Evolutionary conservation across 176 grass and related monocot genomes (phyloP), one percentile per base, ranked within the genome.

Genomic region (Musa acuminata): DNA sequence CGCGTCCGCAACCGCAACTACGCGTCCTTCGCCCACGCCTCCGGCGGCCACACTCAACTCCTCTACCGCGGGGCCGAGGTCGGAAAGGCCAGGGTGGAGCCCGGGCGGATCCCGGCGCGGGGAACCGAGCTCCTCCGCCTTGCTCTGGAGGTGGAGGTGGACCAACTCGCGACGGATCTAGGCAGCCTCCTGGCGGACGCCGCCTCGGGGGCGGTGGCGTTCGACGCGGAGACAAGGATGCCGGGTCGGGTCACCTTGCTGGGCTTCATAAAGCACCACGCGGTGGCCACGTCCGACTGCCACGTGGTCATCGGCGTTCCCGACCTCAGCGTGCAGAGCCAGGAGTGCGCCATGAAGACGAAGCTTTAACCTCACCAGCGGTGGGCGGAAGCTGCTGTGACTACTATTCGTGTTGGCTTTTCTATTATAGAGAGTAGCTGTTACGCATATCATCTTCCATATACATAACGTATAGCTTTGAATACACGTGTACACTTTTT

Each of bases 1-100:
- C 80, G 85, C 67, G 83, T 97, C 9, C 62, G 77, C 79, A 97
- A 97, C 82, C 94, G 87, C 52, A 97, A 97, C 79, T 77, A 82
- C 53, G 85, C 75, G 51, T 54, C 80, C 69, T 97, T 97, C 87
- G 70, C 71, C 16, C 64, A 90, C 82, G 67, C 62, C 20, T 9
- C 73, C 9, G 82, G 79, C 19, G 67, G 67, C 67, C 13, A 74
- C 26, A 76, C 90, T 23, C 0, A n/a, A 11, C 83, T 97, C 65
- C 77, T 75, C 48, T 97, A 97, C 83, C 85, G 85, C 70, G 82
- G 82, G 25, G 76, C 85, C 0, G 48, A 77, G 43, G 90, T 97
- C 0, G 93, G 87, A 17, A 54, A 75, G 48, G 84, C 80, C 9
- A 72, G 24, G 26, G 65, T 97, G 3, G 85, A 84, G 6, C 63